Percentiles rank a stretch among this genome's conserved stretches.
These are phyloP conservation scores for Oidium heveae DNA, from an alignment of 2,329 filamentous ascomycete species.

Conservation along the genomic window DNA sequence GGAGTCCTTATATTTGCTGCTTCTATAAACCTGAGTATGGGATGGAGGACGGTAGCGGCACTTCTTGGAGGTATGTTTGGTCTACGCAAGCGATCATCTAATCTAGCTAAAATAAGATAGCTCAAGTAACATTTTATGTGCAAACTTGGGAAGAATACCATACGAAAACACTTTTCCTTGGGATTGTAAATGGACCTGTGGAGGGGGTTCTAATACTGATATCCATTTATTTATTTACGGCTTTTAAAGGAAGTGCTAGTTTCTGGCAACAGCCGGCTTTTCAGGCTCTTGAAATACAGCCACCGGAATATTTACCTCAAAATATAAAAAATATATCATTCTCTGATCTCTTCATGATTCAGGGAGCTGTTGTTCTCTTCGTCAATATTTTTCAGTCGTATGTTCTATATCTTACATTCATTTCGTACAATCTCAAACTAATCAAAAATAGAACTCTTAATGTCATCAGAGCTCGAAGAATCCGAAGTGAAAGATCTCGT, in stretches of 20 bases:
- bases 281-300: constrained; percentile 47
- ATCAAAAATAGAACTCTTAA: constrained; percentile 35
- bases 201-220: constrained; percentile 78
- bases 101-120: constrained; percentile 17
- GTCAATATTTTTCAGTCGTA: constrained; percentile 57
- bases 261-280: constrained; percentile 77
- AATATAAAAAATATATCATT: constrained; percentile 56
- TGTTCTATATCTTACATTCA: constrained; percentile 2
- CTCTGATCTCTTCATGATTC: constrained; percentile 79
- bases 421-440: background rate
- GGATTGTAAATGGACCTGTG: constrained; percentile 78
- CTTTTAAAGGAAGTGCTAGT: constrained; percentile 60
- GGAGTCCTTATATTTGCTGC: constrained; percentile 81
- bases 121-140: constrained; percentile 86
- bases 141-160: constrained; percentile 99
- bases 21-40: constrained; percentile 77
- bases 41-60: constrained; percentile 64
- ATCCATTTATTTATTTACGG: constrained; percentile 60
- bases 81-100: background rate
- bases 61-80: constrained; percentile 49
- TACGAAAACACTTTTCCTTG: constrained; percentile 82
- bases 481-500: constrained; percentile 44
- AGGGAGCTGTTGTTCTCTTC: constrained; percentile 56
- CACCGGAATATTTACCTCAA: constrained; percentile 38
- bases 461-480: constrained; percentile 58